Conservation (phyloP, 106 monocot genomes). For the Triglochin maritima region DNA sequence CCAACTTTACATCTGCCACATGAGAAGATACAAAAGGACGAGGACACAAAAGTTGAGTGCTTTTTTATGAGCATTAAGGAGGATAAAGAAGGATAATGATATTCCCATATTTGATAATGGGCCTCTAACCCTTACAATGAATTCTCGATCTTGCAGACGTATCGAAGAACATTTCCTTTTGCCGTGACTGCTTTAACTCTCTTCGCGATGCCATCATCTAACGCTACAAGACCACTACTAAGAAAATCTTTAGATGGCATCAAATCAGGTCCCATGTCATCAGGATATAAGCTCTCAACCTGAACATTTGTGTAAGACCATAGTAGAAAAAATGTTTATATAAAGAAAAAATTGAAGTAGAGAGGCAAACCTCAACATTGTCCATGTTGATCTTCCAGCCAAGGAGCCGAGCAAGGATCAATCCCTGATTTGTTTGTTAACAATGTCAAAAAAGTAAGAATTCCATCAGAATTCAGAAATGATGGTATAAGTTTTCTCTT, state of each 20-base stretch:
- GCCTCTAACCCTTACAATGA: constrained; percentile 38
- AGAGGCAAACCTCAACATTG: constrained; percentile 48
- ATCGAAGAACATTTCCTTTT: constrained; percentile 79
- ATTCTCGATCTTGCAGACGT: constrained; percentile 75
- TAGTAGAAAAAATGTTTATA: constrained; percentile 7
- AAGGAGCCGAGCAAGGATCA: constrained; percentile 85
- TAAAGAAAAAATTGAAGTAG: neutral
- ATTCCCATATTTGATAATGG: neutral
- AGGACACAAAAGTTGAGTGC: neutral
- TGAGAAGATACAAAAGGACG: neutral
- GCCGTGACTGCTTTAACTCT: constrained; percentile 45
- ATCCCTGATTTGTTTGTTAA: constrained; percentile 51
- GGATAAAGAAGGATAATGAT: neutral
- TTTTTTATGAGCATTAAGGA: neutral
- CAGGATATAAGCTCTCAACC: constrained; percentile 92
- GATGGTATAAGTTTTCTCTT: neutral
- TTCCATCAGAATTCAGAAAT: neutral
- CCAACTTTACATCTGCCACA: constrained; percentile 69
- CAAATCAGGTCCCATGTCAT: constrained; percentile 54
- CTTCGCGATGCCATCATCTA: constrained; percentile 55
- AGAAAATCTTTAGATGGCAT: constrained; percentile 76
- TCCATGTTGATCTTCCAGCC: constrained; percentile 64
- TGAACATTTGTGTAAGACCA: constrained; percentile 15
- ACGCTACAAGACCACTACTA: constrained; percentile 38
- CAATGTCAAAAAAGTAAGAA: constrained; percentile 1